Evolutionary conservation across 306 rosid genomes (phyloP), one percentile per base, ranked within the genome.

Genomic region (Macrotyloma uniflorum): DNA sequence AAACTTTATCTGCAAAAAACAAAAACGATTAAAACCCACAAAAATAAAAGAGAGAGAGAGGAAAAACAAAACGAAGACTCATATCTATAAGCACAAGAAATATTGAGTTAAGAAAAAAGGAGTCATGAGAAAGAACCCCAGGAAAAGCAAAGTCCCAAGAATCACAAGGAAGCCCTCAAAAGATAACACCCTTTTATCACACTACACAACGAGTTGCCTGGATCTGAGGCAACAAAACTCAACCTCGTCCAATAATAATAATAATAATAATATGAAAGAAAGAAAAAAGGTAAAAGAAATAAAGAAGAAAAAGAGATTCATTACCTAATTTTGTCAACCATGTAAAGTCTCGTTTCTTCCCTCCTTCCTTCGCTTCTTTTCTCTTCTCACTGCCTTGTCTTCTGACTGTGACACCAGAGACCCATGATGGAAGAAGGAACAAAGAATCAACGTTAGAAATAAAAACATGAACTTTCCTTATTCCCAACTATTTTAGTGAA

Each of bases 191-290:
- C 78, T 85, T 86, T 74, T 85, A 65, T 42, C 73, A 77, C 87
- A 72, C 49, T 80, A 38, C 43, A 43, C 49, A 70, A 59, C 45
- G 87, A 85, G 85, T 88, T 87, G 77, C 96, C 98, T 83, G 92
- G 96, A 90, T 89, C 98, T 88, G 80, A 86, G 96, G 98, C 90
- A 93, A 93, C 71, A 59, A 82, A 80, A 70, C 83, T 67, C 72
- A 59, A 82, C 89, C 89, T 84, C 89, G 76, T 82, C 78, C 63
- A 75, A 82, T 76, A 40, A 54, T 59, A 70, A 75, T 4, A 77
- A 77, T 54, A 82, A 30, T 63, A 36, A 70, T 81, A 83, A 79
- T 87, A 79, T 51, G 43, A 74, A 84, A 74, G 80, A 43, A 84
- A n/a, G 68, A 76, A 38, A 49, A 45, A 55, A 43, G 72, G 67